Evolutionary conservation across 2,329 filamentous ascomycete species (phyloP).

Genomic region (Botryosphaeria dothidea): DNA sequence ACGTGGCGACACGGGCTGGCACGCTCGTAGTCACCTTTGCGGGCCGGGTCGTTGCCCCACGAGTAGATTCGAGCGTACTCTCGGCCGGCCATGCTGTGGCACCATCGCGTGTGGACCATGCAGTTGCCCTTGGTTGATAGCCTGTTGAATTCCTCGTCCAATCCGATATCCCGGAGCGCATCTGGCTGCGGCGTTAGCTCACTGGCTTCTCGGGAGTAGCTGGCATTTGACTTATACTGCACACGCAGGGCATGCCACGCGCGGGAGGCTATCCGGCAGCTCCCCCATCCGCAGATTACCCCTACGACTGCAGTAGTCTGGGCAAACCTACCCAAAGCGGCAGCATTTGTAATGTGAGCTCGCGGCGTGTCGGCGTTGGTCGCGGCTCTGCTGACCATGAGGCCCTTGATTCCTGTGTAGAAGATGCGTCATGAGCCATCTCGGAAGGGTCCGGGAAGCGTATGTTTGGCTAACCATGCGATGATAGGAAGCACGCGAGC

Average conservation of each 20-base stretch:
- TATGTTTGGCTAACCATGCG: conserved; percentile 40
- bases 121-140: conserved; percentile 34
- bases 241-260: not conserved
- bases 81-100: conserved; percentile 46
- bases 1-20: conserved; percentile 45
- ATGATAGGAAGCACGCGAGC: conserved; percentile 55
- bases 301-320: too few species aligned
- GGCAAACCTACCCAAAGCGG: conserved; percentile 48
- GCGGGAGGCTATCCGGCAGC: not conserved
- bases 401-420: conserved; percentile 48
- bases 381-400: conserved; percentile 54
- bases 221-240: too few species aligned
- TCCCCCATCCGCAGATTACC: too few species aligned
- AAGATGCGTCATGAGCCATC: not conserved
- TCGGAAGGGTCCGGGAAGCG: not conserved
- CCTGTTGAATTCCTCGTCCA: conserved; percentile 39
- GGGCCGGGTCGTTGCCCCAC: conserved; percentile 45
- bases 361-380: conserved; percentile 59
- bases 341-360: conserved; percentile 63
- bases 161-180: conserved; percentile 47
- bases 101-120: conserved; percentile 47
- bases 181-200: conserved; percentile 33
- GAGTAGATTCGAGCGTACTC: conserved; percentile 46
- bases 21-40: conserved; percentile 42
- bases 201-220: not conserved